Evolutionary conservation across 352 stramenopile genomes (phyloP).

Genomic region (Globisporangium nagaii): DNA sequence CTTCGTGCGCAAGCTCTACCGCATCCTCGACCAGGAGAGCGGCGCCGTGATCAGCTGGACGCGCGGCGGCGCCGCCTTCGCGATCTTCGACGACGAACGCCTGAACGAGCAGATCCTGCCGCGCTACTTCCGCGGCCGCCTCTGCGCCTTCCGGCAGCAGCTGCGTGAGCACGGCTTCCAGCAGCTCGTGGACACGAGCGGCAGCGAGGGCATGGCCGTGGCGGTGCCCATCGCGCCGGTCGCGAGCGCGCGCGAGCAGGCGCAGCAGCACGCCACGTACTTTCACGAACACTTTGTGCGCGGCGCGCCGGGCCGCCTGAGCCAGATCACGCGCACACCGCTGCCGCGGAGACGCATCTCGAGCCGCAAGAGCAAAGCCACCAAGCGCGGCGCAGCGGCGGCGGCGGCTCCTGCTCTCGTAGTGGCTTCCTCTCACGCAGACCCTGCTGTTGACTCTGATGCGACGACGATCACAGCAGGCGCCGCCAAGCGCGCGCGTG

Average conservation of each 20-base stretch:
- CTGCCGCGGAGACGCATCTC: conserved; percentile 27
- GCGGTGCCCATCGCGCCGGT: conserved; percentile 3
- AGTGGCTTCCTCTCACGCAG: no score
- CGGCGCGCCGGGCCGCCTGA: conserved; percentile 31
- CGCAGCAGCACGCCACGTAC: conserved; percentile 18
- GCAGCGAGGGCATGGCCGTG: not conserved
- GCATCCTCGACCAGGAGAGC: conserved; percentile 60
- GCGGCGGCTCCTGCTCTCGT: not conserved
- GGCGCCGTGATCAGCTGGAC: conserved; percentile 55
- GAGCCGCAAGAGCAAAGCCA: conserved; percentile 10
- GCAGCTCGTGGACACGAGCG: conserved; percentile 9
- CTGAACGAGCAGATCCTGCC: conserved; percentile 48
- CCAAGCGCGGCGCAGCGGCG: not conserved
- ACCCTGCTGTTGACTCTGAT: no score
- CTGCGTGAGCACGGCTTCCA: conserved; percentile 62
- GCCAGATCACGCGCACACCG: conserved; percentile 31
- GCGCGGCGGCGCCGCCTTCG: conserved; percentile 41
- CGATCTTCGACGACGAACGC: conserved; percentile 37
- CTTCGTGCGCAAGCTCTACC: conserved; percentile 76
- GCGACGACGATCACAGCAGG: not conserved
- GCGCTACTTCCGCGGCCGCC: conserved; percentile 59
- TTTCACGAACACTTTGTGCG: conserved; percentile 37
- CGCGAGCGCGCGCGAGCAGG: not conserved
- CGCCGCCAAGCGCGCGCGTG: conserved; percentile 15
- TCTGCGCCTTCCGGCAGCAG: conserved; percentile 65